Conservation (phyloP, 129 eudicot species). For the Tagetes erecta region DNA sequence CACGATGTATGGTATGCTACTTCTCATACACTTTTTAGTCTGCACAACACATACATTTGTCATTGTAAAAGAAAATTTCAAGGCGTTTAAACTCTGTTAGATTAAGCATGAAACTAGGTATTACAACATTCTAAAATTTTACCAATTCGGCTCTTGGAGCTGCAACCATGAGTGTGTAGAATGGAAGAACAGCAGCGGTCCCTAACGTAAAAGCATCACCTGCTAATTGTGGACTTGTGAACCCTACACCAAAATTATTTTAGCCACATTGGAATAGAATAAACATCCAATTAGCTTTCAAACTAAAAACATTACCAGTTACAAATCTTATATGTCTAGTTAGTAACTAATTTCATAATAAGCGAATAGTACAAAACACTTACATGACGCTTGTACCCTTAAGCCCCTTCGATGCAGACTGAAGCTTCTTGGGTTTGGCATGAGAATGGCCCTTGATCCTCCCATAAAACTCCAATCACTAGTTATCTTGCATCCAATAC, state of each 20-base stretch:
- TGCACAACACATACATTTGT: conserved; percentile 29
- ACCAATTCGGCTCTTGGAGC: conserved; percentile 92
- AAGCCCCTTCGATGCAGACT: conserved; percentile 30
- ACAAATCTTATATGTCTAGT: conserved; percentile 8
- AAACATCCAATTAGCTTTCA: conserved; percentile 2
- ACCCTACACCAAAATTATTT: conserved; percentile 42
- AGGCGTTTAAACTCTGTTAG: no score
- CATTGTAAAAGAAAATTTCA: no score
- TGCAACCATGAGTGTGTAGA: conserved; percentile 85
- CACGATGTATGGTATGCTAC: conserved; percentile 66
- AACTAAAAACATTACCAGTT: background rate
- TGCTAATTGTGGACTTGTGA: conserved; percentile 58
- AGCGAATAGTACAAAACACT: conserved; percentile 14
- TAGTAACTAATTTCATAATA: background rate
- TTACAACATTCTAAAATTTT: conserved; percentile 13
- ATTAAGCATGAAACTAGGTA: background rate
- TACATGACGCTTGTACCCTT: conserved; percentile 65
- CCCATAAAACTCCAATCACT: conserved; percentile 48
- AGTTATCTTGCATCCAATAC: conserved; percentile 27
- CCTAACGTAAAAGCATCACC: conserved; percentile 78
- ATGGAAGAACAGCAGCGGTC: conserved; percentile 92
- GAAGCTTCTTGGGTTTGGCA: conserved; percentile 37
- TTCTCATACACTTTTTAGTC: conserved; percentile 80
- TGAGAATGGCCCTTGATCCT: conserved; percentile 45
- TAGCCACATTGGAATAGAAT: background rate